These are phyloP conservation scores for Diaporthe citrichinensis DNA, from an alignment of 2,329 filamentous ascomycete genomes.

Conservation along the genomic window DNA sequence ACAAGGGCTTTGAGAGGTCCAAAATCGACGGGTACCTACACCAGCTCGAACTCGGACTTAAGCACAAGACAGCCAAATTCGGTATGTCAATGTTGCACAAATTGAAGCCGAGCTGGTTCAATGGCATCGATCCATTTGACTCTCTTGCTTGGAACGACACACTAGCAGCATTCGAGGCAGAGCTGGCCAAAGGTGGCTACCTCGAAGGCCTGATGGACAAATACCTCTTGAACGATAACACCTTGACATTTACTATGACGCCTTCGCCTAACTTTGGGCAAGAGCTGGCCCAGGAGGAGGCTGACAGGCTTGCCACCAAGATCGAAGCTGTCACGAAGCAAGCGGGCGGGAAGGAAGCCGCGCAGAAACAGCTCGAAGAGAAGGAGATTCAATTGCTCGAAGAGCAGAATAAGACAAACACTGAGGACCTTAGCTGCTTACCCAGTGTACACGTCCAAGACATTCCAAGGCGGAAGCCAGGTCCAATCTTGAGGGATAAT, in stretches of 20 bases:
- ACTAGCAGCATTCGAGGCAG: slow-evolving; percentile 83
- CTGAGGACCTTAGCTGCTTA: slow-evolving; percentile 87
- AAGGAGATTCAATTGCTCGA: slow-evolving; percentile 85
- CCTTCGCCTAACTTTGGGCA: slow-evolving; percentile 83
- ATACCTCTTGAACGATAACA: slow-evolving; percentile 89
- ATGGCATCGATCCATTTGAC: slow-evolving; percentile 92
- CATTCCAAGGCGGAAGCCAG: slow-evolving; percentile 84
- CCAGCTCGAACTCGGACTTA: slow-evolving; percentile 91
- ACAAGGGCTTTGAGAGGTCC: slow-evolving; percentile 86
- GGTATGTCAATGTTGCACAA: slow-evolving; percentile 92
- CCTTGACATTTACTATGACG: slow-evolving; percentile 93
- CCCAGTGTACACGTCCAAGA: slow-evolving; percentile 91
- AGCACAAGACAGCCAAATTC: slow-evolving; percentile 97
- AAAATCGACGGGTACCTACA: slow-evolving; percentile 97
- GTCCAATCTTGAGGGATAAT: slow-evolving; percentile 73
- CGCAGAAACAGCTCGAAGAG: slow-evolving; percentile 78
- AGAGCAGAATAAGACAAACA: slow-evolving; percentile 87
- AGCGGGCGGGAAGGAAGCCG: slow-evolving; percentile 79
- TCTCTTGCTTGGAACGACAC: slow-evolving; percentile 93
- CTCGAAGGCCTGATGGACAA: slow-evolving; percentile 89
- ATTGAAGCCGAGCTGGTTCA: slow-evolving; percentile 94
- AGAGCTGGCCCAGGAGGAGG: slow-evolving; percentile 83
- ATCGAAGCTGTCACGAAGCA: slow-evolving; percentile 78
- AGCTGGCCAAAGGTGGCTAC: slow-evolving; percentile 82
- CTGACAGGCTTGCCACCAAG: slow-evolving; percentile 79